phyloP scores from a whole-genome alignment of 768 basidiomycete genomes.

The Gelatoporia subvermispora region DNA sequence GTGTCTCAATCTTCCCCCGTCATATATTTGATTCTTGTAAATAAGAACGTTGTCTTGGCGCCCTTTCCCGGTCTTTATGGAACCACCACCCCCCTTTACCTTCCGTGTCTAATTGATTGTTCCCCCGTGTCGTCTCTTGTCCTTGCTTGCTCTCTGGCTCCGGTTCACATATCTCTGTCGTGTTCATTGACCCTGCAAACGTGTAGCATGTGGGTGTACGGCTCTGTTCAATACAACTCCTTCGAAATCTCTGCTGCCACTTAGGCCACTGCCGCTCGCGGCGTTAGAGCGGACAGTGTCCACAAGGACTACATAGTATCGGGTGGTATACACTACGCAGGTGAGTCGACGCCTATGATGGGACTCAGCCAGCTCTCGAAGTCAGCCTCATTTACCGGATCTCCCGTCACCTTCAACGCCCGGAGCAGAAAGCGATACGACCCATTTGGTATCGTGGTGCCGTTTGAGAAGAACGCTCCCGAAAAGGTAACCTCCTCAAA shows the following conservation, averaged over 20 bases:
- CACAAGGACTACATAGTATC: too few species aligned
- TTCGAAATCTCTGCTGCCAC: conserved; percentile 6
- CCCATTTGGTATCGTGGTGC: conserved; percentile 38
- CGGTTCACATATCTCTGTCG: conserved; percentile 19
- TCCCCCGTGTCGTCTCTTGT: conserved; percentile 4
- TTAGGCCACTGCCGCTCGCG: background rate
- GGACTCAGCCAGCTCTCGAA: conserved; percentile 40
- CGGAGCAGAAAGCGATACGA: conserved; percentile 38
- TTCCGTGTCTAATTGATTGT: conserved; percentile 2
- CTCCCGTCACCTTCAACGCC: conserved; percentile 41
- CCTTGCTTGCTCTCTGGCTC: conserved; percentile 19
- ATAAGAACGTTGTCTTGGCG: conserved; percentile 10
- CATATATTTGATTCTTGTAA: conserved; percentile 21
- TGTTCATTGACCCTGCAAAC: conserved; percentile 24
- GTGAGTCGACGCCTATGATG: conserved; percentile 17
- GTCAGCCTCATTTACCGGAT: conserved; percentile 33
- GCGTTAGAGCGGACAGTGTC: too few species aligned
- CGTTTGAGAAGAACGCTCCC: conserved; percentile 30
- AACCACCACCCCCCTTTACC: conserved; percentile 3
- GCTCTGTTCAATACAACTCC: conserved; percentile 25
- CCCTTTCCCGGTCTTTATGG: background rate
- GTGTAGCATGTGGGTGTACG: conserved; percentile 43
- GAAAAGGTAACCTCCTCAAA: conserved; percentile 25
- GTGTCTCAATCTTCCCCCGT: conserved; percentile 2
- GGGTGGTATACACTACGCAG: background rate